Conservation (phyloP, 495 filamentous ascomycete genomes). For the Penicillium coprophilum region DNA sequence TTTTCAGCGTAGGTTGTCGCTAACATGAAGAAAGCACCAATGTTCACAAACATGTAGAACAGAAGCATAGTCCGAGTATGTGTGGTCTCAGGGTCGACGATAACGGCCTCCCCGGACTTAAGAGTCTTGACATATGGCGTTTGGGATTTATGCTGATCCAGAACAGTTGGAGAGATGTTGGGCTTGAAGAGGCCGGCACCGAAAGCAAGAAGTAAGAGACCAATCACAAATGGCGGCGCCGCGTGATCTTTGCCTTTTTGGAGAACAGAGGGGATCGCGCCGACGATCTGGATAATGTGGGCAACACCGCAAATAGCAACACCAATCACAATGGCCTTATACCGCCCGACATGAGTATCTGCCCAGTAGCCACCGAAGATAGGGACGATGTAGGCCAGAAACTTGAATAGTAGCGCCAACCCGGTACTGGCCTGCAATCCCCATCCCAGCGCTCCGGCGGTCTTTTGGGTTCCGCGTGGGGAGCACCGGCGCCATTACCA, state of each 20-base stretch:
- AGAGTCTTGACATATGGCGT: constrained; percentile 32
- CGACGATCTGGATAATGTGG: constrained; percentile 62
- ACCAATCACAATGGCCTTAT: constrained; percentile 56
- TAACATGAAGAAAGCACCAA: constrained; percentile 40
- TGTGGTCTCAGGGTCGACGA: constrained; percentile 40
- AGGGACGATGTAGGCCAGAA: constrained; percentile 60
- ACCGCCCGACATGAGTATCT: constrained; percentile 57
- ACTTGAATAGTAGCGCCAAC: constrained; percentile 57
- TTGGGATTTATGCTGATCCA: constrained; percentile 34
- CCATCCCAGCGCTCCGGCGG: constrained; percentile 58
- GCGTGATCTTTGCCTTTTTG: constrained; percentile 46
- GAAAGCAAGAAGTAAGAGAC: constrained; percentile 42
- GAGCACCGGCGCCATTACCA: constrained; percentile 63
- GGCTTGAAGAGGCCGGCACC: constrained; percentile 45
- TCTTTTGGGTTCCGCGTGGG: constrained; percentile 53
- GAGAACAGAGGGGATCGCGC: constrained; percentile 60
- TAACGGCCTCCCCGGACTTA: constrained; percentile 41
- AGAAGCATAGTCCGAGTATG: constrained; percentile 35
- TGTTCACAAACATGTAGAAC: constrained; percentile 41
- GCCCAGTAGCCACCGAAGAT: constrained; percentile 60
- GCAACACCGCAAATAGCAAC: constrained; percentile 62
- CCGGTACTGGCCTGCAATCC: constrained; percentile 60
- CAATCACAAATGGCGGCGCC: constrained; percentile 58
- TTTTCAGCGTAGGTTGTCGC: constrained; percentile 43
- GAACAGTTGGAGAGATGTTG: constrained; percentile 37